phyloP scores from a whole-genome alignment of 2,329 filamentous ascomycete species.

The Fusarium graminum region DNA sequence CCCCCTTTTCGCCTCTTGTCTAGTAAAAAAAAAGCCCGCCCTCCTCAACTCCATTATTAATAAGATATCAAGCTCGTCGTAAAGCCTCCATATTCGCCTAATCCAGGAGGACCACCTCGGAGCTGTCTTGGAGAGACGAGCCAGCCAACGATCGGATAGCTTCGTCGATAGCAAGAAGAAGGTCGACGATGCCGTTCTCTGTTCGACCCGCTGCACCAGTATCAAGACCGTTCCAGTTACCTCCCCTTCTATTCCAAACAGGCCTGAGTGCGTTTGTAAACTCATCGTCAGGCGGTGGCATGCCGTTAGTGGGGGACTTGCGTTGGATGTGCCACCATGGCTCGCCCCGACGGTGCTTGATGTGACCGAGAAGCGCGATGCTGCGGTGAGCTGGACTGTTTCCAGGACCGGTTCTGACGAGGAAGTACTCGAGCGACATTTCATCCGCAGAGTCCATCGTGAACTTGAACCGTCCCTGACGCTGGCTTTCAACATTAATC shows the following conservation, averaged over 20 bases:
- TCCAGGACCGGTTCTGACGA: slow-evolving; percentile 50
- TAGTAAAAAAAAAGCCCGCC: slow-evolving; percentile 16
- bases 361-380: slow-evolving; percentile 66
- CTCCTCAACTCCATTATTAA: slow-evolving; percentile 32
- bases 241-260: slow-evolving; percentile 61
- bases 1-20: slow-evolving; percentile 42
- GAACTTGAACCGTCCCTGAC: slow-evolving; percentile 64
- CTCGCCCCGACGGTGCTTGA: slow-evolving; percentile 62
- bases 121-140: slow-evolving; percentile 10
- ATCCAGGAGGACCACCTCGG: slow-evolving; percentile 44
- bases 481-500: slow-evolving; percentile 57
- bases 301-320: slow-evolving; percentile 38
- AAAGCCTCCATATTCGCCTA: slow-evolving; percentile 21
- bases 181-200: slow-evolving; percentile 58
- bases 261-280: slow-evolving; percentile 58
- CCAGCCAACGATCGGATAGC: slow-evolving; percentile 55
- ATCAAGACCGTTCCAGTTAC: slow-evolving; percentile 63
- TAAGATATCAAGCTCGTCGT: slow-evolving; percentile 24
- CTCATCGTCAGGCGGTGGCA: slow-evolving; percentile 48
- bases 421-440: slow-evolving; percentile 67
- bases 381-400: slow-evolving; percentile 51
- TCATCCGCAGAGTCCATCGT: slow-evolving; percentile 68
- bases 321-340: slow-evolving; percentile 66
- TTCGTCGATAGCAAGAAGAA: slow-evolving; percentile 64
- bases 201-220: slow-evolving; percentile 61